Evolutionary conservation across 805 yeast species (phyloP), one percentile per base, ranked within the genome.

Genomic region (Grigorovia jiainica): DNA sequence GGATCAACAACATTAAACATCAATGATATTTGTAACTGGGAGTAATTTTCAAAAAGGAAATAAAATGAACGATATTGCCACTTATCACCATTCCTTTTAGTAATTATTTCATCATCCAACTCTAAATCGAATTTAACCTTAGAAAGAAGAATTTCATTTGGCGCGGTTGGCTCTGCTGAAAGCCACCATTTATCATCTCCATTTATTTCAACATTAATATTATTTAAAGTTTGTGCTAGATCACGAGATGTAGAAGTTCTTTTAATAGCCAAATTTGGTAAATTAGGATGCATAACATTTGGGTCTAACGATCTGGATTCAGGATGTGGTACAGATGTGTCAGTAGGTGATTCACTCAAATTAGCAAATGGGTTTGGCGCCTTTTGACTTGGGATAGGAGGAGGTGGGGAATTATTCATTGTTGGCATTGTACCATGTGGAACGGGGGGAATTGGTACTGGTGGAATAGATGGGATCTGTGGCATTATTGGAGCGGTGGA

Each of bases 21-120:
- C 4, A 83, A 63, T 39, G 79, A 77, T 47, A 86, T 63, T 1
- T 74, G 63, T 4, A 79, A 65, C 50, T 80, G 86, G 1, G 92
- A 75, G 49, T 81, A 77, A 56, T 85, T 94, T 46, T 74, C 77
- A 59, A 78, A 80, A 33, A 87, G 61, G 11, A 87, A 68, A 55
- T 85, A 86, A 48, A 82, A 78, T 48, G 82, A 87, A 41, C 82
- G 70, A 47, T 73, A 67, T 4, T 68, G 62, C 41, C 65, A 47
- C 2, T 46, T 48, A 34, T 76, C 64, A 19, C 75, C 75, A 10
- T 76, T 75, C 49, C 95, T 73, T 53, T 82, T 83, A 11, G 49
- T 49, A 7, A 80, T 63, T 11, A 55, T 54, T 44, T 71, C 65
- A 21, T 76, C 74, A 43, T 87, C 95, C 18, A 78, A 72, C 57